Evolutionary conservation across 1,139 yeast genomes (phyloP).

Genomic region (Insectozyma bohioensis): DNA sequence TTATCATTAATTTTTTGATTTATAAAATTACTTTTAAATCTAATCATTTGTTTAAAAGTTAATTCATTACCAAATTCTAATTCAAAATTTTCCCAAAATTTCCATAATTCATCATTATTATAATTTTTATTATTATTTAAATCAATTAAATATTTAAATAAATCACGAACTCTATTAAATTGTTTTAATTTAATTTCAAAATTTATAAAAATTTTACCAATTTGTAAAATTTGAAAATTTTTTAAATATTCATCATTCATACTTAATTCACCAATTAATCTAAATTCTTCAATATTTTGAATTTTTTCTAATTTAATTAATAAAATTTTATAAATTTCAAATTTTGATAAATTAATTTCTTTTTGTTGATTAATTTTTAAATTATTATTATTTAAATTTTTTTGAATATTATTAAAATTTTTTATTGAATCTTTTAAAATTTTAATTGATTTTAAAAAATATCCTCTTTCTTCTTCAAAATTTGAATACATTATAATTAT

Average conservation of each 20-base stretch:
- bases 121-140: conserved; percentile 19
- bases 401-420: conserved; percentile 5
- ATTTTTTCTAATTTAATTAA: conserved; percentile 12
- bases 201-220: conserved; percentile 39
- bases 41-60: conserved; percentile 73
- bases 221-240: conserved; percentile 27
- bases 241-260: conserved; percentile 25
- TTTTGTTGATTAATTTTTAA: conserved; percentile 8
- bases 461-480: conserved; percentile 48
- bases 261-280: conserved; percentile 20
- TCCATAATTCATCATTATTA: conserved; percentile 55
- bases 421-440: conserved; percentile 23
- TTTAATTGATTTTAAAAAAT: conserved; percentile 26
- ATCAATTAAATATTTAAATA: conserved; percentile 41
- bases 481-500: conserved; percentile 58
- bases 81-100: conserved; percentile 74
- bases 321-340: conserved; percentile 20
- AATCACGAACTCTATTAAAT: conserved; percentile 57
- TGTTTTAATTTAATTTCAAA: conserved; percentile 53
- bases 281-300: conserved; percentile 16
- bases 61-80: conserved; percentile 66
- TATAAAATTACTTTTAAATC: conserved; percentile 47
- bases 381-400: neutral
- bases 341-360: conserved; percentile 21
- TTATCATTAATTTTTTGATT: conserved; percentile 35